Evolutionary conservation across 139 green algal species (phyloP).

Genomic region (Asterochloris erici): DNA sequence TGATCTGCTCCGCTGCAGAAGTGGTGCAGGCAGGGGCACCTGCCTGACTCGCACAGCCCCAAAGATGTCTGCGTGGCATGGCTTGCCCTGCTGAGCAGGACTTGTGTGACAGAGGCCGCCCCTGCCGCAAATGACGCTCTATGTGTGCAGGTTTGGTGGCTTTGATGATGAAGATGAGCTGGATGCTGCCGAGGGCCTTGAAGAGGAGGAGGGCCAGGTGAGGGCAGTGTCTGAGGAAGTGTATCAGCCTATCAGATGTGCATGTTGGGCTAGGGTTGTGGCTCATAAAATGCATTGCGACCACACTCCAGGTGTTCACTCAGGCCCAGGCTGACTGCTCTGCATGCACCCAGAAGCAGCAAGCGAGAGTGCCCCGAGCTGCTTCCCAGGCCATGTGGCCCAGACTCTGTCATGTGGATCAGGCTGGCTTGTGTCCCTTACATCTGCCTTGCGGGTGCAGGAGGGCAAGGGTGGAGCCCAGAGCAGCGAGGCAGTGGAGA

Average conservation of each 20-base stretch:
- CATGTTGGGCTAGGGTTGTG: no score
- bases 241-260: background rate
- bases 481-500: slow-evolving; percentile 32
- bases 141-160: background rate
- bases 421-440: background rate
- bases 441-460: background rate
- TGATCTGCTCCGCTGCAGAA: no score
- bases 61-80: no score
- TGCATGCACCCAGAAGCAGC: background rate
- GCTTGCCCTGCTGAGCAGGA: no score
- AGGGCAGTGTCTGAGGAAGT: background rate
- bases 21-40: no score
- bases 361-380: background rate
- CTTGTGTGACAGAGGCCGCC: no score
- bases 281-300: no score
- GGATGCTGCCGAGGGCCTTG: slow-evolving; percentile 27
- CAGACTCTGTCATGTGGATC: background rate
- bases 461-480: slow-evolving; percentile 9
- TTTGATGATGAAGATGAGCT: slow-evolving; percentile 24
- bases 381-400: background rate
- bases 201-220: slow-evolving; percentile 16
- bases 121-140: no score
- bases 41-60: no score
- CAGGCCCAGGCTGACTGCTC: background rate
- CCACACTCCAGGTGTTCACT: background rate